Evolutionary conservation across 2,329 filamentous ascomycete species (phyloP), one percentile per base, ranked within the genome.

Genomic region (Alternaria alternata): DNA sequence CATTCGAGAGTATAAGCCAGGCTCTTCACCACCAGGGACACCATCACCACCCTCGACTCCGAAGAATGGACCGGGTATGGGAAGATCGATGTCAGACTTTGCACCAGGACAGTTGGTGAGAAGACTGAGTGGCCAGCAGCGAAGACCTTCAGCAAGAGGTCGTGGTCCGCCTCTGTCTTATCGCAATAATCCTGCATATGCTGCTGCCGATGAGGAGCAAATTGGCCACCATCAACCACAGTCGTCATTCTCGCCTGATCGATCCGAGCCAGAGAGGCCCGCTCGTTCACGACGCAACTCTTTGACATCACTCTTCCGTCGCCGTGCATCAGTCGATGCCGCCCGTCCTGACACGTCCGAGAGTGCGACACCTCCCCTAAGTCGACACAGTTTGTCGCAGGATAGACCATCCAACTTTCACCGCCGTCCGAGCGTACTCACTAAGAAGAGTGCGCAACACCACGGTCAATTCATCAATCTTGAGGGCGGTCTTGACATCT

Each of bases 401-500:
- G 69, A 73, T 41, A 68, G 78, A 7, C 81, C 80, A 0, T 78
- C 74, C 16, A 73, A 70, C 18, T 83, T 84, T 66, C 79, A 79
- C 54, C 79, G 82, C 32, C 78, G 80, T 14, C 81, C 81, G 1
- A 83, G 81, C 11, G 63, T 82, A 4, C 72, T 79, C 12, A 74
- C 77, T 24, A 82, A 79, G 67, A 79, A 78, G 28, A 77, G 76
- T 2, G 48, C 76, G 26, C 73, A 77, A 49, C 74, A 73, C 24
- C 65, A 70, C 26, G 66, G 72, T 38, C 67, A 69, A n/a, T 75
- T 66, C 18, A 82, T 98, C 60, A 88, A 97, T 73, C 83, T 97
- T 0, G 88, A 95, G 74, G 91, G 90, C 30, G 93, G 93, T 0
- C 82, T 99, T 9, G 93, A 97, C 66, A 89, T 99, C 36, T 91